Base-by-base conservation (phyloP, 768 basidiomycete species). In the Leccinum imitatum region DNA sequence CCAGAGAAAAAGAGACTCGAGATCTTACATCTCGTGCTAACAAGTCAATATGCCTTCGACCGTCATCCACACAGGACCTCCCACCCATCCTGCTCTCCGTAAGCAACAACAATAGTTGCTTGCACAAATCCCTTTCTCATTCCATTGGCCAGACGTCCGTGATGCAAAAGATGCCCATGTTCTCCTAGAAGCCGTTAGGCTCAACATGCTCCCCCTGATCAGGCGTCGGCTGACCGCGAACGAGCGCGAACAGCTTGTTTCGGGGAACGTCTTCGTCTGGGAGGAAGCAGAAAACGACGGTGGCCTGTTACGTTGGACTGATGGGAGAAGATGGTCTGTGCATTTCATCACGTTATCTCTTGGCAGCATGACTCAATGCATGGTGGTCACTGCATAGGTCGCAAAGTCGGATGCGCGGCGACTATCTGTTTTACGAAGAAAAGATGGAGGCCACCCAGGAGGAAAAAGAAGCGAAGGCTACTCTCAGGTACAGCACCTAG, bases 181-280 rank as follows among this genome's bases (percentile, higher is more conserved):
- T 50, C 75, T 92, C 48, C 79, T 92, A 51, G 89, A 92, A 71
- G 90, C 90, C 8, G 90, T 91, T 54, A 81, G 90, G 30, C 80
- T 83, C 52, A 84, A 84, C 62, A 76, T 87, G 44, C 76, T 91
- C 33, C 90, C 90, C 6, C 76, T 92, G 55, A 84, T 91, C 61
- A 87, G 81, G 59, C 83, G 88, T 19, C 83, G 90, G 9, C 77
- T 92, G n/a, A 81, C 86, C 13, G 78, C 85, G 3, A 84, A 76
- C 59, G 90, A 92, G 69, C 78, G 90, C 48, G 89, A 89, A 35
- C 83, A 86, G 46, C 77, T 92, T 5, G 70, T 70, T 41, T 88
- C 89, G 54, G 90, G 90, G 2, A 88, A 91, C 60, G 82, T 92
- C 46, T 92, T 90, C 65, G 90, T 92, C 41, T 92, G 90, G 90